Percentiles rank a stretch among this genome's conserved stretches.
phyloP scores from a whole-genome alignment of 2,329 filamentous ascomycete genomes.

The Colletotrichum lentis region DNA sequence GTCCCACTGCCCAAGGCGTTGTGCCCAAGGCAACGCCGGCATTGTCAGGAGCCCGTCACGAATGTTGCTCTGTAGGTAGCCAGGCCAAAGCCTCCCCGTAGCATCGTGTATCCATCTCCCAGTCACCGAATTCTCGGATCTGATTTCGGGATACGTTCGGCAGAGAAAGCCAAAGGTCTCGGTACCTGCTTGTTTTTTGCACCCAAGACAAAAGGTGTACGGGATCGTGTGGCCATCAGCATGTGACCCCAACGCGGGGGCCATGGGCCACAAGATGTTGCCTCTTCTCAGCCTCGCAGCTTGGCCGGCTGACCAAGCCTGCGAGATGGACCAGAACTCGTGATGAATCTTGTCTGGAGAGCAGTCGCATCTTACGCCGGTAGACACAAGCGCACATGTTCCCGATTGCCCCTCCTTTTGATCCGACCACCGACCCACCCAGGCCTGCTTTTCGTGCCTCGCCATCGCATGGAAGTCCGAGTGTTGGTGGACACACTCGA shows the following conservation, averaged over 20 bases:
- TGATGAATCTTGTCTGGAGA: background rate
- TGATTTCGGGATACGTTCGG: background rate
- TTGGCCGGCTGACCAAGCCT: background rate
- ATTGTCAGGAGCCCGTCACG: background rate
- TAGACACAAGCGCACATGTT: slow-evolving; percentile 2
- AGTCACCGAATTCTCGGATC: background rate
- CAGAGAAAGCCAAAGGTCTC: background rate
- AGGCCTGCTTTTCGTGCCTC: slow-evolving; percentile 7
- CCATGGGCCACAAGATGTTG: slow-evolving; percentile 12
- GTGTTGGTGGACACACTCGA: background rate
- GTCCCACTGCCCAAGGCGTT: background rate
- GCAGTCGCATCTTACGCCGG: background rate
- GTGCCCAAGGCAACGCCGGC: background rate
- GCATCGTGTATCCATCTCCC: slow-evolving; percentile 1
- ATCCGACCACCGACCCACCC: slow-evolving; percentile 12
- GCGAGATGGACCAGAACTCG: background rate
- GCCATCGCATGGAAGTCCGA: slow-evolving; percentile 1
- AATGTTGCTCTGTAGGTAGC: background rate
- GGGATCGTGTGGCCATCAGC: background rate
- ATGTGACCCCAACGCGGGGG: slow-evolving; percentile 19
- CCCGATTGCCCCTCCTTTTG: background rate
- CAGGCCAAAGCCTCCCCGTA: slow-evolving; percentile 5
- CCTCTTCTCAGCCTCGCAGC: background rate
- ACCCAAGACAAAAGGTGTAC: background rate
- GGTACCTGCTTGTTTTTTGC: background rate